phyloP scores from a whole-genome alignment of 345 rosid species.

The Syzygium aqueum region DNA sequence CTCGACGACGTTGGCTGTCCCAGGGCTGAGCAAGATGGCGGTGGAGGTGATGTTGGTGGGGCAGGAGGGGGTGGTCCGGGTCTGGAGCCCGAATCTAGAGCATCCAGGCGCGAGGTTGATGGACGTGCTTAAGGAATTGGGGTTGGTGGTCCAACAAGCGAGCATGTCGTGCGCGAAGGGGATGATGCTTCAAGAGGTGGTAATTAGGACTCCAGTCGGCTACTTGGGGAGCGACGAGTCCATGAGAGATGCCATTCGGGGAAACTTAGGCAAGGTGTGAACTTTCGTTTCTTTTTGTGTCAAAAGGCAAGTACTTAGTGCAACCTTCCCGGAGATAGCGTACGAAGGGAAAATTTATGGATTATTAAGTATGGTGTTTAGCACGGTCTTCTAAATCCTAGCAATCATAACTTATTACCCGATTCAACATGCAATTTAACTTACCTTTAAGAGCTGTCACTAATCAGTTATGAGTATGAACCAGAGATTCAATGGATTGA shows the following conservation, averaged over 20 bases:
- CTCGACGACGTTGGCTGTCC: background rate
- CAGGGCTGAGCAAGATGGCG: background rate
- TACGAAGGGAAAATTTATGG: no score
- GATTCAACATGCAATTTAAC: no score
- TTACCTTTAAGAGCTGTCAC: no score
- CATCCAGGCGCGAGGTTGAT: background rate
- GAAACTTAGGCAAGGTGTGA: background rate
- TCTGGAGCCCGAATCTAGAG: background rate
- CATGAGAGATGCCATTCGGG: background rate
- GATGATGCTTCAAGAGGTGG: conserved; percentile 27
- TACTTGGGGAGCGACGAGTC: background rate
- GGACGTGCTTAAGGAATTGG: background rate
- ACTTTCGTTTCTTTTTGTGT: background rate
- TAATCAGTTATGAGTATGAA: no score
- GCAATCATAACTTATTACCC: no score
- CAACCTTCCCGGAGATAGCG: no score
- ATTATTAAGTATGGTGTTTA: no score
- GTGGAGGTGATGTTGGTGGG: background rate
- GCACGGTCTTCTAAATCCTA: no score
- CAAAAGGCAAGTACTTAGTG: background rate
- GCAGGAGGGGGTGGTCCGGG: background rate
- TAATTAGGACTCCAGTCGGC: conserved; percentile 19
- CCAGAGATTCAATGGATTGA: no score
- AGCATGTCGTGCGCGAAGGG: conserved; percentile 22
- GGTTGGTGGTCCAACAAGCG: conserved; percentile 27